Evolutionary conservation across 2,329 filamentous ascomycete species (phyloP).

Genomic region (Cladophialophora immunda): DNA sequence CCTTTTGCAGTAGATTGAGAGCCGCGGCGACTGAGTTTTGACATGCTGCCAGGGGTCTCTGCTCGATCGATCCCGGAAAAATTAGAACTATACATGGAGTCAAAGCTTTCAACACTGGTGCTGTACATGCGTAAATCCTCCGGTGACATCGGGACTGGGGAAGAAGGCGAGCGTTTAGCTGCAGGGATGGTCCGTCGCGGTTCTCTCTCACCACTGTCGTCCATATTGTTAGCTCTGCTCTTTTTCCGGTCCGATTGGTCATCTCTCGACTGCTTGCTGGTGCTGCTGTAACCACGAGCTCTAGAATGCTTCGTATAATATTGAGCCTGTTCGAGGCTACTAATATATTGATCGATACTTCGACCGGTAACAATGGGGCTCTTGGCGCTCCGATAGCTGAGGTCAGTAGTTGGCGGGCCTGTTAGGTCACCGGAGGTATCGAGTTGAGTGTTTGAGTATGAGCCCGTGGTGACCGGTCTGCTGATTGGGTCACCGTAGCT

Average conservation of each 20-base stretch:
- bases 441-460: slow-evolving; percentile 42
- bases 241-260: slow-evolving; percentile 59
- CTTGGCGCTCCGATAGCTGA: slow-evolving; percentile 57
- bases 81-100: slow-evolving; percentile 58
- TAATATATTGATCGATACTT: slow-evolving; percentile 84
- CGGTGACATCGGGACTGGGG: slow-evolving; percentile 92
- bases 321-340: slow-evolving; percentile 80
- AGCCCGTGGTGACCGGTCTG: slow-evolving; percentile 44
- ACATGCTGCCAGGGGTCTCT: slow-evolving; percentile 29
- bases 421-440: slow-evolving; percentile 42
- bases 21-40: slow-evolving; percentile 30
- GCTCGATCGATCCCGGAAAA: slow-evolving; percentile 44
- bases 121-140: slow-evolving; percentile 71
- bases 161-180: slow-evolving; percentile 87
- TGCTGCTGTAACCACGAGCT: slow-evolving; percentile 53
- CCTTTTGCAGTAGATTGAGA: slow-evolving; percentile 37
- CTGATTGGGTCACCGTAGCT: slow-evolving; percentile 33
- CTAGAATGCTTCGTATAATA: slow-evolving; percentile 66
- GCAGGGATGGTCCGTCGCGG: slow-evolving; percentile 74
- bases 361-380: slow-evolving; percentile 69
- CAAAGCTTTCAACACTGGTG: slow-evolving; percentile 56
- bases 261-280: slow-evolving; percentile 37
- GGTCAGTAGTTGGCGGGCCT: slow-evolving; percentile 50
- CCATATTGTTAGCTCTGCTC: slow-evolving; percentile 63
- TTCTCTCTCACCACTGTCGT: slow-evolving; percentile 72